Evolutionary conservation across 1,284 basidiomycete species (phyloP).

Genomic region (Peniophora sp.): DNA sequence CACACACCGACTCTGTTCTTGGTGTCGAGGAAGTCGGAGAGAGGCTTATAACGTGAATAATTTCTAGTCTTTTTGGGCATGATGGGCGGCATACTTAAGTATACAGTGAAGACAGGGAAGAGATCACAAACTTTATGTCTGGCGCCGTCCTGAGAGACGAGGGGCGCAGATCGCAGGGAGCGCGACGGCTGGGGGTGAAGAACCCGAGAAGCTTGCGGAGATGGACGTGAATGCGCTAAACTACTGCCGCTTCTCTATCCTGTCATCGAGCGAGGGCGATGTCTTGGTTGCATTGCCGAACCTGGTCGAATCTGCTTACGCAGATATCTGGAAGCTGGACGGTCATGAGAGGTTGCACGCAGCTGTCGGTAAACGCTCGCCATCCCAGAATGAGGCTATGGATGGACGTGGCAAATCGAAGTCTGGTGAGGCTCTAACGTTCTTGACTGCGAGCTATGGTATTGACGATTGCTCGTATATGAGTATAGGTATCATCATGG

Average conservation of each 20-base stretch:
- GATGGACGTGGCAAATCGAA: constrained; percentile 37
- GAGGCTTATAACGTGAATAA: constrained; percentile 63
- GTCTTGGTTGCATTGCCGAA: constrained; percentile 78
- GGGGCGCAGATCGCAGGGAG: constrained; percentile 44
- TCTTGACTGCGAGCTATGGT: not conserved
- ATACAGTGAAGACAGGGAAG: constrained; percentile 62
- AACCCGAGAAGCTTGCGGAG: constrained; percentile 50
- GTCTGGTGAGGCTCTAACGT: constrained; percentile 27
- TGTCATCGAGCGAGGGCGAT: constrained; percentile 19
- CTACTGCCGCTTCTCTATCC: constrained; percentile 75
- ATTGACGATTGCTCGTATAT: not conserved
- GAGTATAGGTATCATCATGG: constrained; percentile 75
- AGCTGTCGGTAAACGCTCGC: constrained; percentile 55
- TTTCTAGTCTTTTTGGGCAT: constrained; percentile 5
- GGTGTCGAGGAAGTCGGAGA: constrained; percentile 68
- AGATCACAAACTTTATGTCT: constrained; percentile 77
- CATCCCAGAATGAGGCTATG: constrained; percentile 22
- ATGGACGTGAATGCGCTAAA: constrained; percentile 86
- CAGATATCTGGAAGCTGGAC: constrained; percentile 74
- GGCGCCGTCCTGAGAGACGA: constrained; percentile 42
- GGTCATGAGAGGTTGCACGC: constrained; percentile 63
- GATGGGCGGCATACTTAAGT: not conserved
- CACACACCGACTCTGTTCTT: constrained; percentile 70
- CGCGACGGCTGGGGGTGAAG: constrained; percentile 39
- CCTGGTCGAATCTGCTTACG: constrained; percentile 76